Base-by-base conservation (phyloP, 768 basidiomycete species). In the Boletus rex-veris region DNA sequence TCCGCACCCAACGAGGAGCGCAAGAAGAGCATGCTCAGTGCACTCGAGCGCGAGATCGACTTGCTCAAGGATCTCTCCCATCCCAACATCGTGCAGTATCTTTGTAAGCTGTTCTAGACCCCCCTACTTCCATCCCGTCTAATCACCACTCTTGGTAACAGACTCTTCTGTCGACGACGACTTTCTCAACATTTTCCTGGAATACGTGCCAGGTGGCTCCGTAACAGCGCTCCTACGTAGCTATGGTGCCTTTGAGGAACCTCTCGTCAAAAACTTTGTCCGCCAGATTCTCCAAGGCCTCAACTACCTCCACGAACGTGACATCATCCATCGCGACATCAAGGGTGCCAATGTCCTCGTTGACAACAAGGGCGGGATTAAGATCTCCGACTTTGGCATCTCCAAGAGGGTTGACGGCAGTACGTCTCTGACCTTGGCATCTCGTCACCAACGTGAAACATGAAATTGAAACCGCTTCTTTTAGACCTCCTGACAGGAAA, bases 301-400 rank as follows among this genome's bases (percentile, higher is more conserved):
- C 50, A 82, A 86, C 64, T 98, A 97, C 62, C 80, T 98, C 11
- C 94, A 98, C 60, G 90, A 92, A 61, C 83, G 90, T 12, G 92
- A 90, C 60, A 97, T 98, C 69, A 93, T 98, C 53, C 94, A 98
- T 71, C 89, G 94, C 11, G 97, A 99, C 66, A 99, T 99, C 77
- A 99, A 99, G 67, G 97, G 97, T 19, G 97, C 91, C 36, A 98
- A 99, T 68, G 97, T 99, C 52, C 85, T 99, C 53, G 94, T 97
- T 4, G 95, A 98, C 68, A 98, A 98, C 75, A 96, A 96, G 70
- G 93, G 94, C 16, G 93, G 94, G 10, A 87, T 97, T 74, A 98
- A 98, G 70, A 98, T 98, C 30, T 95, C 93, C 14, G 94, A 98
- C 66, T 94, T 94, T 63, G 94, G 94, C 57, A 95, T 97, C 63